Evolutionary conservation across 2,329 filamentous ascomycete genomes (phyloP).

Genomic region (Stachybotrys chlorohalonatus): DNA sequence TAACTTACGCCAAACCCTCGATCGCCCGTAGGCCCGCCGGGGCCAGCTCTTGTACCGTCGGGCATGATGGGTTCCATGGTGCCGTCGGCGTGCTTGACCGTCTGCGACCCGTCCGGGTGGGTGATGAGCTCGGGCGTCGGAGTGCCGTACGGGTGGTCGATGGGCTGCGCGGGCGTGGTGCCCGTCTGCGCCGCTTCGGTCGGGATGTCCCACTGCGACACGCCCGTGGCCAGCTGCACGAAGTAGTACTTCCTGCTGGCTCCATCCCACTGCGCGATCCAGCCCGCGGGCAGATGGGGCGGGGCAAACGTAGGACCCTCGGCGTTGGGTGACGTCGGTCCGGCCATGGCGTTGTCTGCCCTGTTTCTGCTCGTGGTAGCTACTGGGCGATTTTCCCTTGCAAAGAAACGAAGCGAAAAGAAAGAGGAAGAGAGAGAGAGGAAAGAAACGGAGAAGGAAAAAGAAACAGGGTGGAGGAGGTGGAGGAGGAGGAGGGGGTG

Average conservation of each 20-base stretch:
- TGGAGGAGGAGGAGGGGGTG: not conserved
- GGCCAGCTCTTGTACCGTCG: constrained; percentile 40
- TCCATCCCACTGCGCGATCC: constrained; percentile 63
- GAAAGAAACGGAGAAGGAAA: constrained; percentile 5
- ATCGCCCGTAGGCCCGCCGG: constrained; percentile 46
- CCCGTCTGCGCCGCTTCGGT: constrained; percentile 54
- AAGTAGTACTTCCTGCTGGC: constrained; percentile 59
- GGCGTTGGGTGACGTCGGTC: constrained; percentile 47
- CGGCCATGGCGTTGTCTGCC: constrained; percentile 34
- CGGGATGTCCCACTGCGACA: constrained; percentile 66
- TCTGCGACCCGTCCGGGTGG: constrained; percentile 54
- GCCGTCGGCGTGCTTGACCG: constrained; percentile 50
- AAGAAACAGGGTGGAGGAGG: not conserved
- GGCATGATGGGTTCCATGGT: constrained; percentile 50
- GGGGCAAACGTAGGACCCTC: constrained; percentile 52
- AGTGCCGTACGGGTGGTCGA: constrained; percentile 54
- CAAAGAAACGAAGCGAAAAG: not conserved
- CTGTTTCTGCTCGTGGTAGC: not conserved
- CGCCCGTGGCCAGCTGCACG: constrained; percentile 62
- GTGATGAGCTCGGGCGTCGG: constrained; percentile 49
- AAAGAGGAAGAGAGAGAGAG: constrained; percentile 6
- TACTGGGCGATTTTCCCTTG: not conserved
- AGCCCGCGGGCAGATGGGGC: constrained; percentile 53
- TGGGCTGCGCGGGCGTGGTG: constrained; percentile 44
- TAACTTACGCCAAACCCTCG: constrained; percentile 56